phyloP scores from a whole-genome alignment of 176 grass and related monocot genomes.

The Aegilops longissima region DNA sequence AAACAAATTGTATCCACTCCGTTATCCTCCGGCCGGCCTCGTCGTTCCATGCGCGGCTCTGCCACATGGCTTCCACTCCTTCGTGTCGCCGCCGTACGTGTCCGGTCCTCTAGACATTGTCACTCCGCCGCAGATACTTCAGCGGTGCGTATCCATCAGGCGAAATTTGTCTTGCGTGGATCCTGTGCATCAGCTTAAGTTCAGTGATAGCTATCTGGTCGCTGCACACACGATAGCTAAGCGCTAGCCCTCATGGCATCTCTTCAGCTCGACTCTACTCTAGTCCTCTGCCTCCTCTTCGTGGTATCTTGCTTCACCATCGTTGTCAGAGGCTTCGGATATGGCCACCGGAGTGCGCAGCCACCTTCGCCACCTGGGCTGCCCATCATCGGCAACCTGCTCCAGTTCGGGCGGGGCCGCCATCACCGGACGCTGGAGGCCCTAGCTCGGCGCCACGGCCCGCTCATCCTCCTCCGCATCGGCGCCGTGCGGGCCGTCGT shows the following conservation, averaged over 20 bases:
- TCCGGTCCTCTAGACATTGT: not conserved
- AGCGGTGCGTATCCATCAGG: not conserved
- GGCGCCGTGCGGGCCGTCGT: conserved; percentile 5
- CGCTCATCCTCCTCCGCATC: no score
- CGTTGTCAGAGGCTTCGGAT: not conserved
- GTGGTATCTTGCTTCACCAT: not conserved
- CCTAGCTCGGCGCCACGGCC: no score
- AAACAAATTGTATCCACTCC: no score
- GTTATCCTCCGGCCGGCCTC: not conserved
- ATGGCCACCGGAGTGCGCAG: not conserved
- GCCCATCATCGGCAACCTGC: conserved; percentile 51
- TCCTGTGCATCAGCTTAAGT: no score
- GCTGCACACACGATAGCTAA: not conserved
- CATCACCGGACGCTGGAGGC: conserved; percentile 16
- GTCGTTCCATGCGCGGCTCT: not conserved
- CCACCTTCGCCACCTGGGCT: conserved; percentile 42
- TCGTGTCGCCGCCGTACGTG: no score
- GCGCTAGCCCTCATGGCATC: not conserved
- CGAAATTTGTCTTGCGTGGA: not conserved
- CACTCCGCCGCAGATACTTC: no score
- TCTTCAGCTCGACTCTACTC: not conserved
- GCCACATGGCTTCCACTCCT: not conserved
- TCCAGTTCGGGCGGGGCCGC: conserved; percentile 28
- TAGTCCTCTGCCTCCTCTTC: not conserved
- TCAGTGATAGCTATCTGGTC: not conserved